Evolutionary conservation across 106 monocot genomes (phyloP), one percentile per base, ranked within the genome.

Genomic region (Amphibolis antarctica): DNA sequence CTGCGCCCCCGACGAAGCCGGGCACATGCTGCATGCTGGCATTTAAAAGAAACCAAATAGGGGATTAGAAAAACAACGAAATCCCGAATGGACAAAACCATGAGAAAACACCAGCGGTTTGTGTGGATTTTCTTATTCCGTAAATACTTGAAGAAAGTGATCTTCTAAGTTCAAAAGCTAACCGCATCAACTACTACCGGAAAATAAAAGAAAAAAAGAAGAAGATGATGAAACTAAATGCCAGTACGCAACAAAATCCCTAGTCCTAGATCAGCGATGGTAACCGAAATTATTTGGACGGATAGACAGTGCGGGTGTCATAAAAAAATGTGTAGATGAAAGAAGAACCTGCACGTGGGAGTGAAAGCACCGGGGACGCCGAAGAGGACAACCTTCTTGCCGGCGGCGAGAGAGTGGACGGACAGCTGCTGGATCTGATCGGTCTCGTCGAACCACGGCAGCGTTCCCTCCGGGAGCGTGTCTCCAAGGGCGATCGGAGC

Each of bases 301-400:
- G 36, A 36, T 36, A 36, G 36, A 7, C 36, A 2, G 36, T 36
- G 36, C 7, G 36, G 36, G 36, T 4, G 7, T 7, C 36, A 36
- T 2, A 36, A 7, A 36, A 36, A 36, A 36, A 7, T n/a, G n/a
- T n/a, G 36, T 2, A 36, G 36, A 36, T 36, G 4, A 36, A 36
- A 44, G 31, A 12, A 59, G 24, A 46, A 89, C 93, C 89, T 89
- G 93, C 93, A 94, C 58, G 93, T 94, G 6, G 93, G 93, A 57
- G 93, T 94, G 79, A 94, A 94, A 27, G 93, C 93, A 19, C 93
- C 93, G 65, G 93, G 93, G 19, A 94, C 89, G 60, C 93, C 93
- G 60, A 94, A 74, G 81, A 94, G 81, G 44, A 89, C 72, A 66
- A 94, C 69, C 77, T 94, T 94, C 79, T 94, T 94, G 74, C 89